Evolutionary conservation across 495 filamentous ascomycete species (phyloP).

Genomic region (Aspergillus saccharolyticus): DNA sequence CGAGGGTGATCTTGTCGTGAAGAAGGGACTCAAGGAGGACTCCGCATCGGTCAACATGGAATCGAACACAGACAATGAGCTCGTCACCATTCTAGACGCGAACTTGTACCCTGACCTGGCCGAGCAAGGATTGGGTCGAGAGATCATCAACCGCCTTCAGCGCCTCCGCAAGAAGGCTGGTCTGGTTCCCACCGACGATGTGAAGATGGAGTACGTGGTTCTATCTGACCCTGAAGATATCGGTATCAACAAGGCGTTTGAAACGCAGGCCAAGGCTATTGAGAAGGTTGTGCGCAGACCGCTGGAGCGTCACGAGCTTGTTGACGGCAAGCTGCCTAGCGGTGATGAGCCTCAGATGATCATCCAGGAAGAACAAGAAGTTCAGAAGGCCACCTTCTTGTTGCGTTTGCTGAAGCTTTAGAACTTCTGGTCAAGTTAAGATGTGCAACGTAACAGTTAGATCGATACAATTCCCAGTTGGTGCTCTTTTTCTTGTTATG

Average conservation of each 20-base stretch:
- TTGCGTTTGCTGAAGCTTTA: slow-evolving; percentile 75
- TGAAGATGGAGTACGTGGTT: slow-evolving; percentile 78
- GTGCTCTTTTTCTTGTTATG: neutral
- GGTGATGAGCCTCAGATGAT: slow-evolving; percentile 60
- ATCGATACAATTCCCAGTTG: slow-evolving; percentile 10
- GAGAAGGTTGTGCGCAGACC: slow-evolving; percentile 77
- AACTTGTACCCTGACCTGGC: slow-evolving; percentile 67
- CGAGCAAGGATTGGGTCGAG: slow-evolving; percentile 70
- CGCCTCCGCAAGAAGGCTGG: slow-evolving; percentile 77
- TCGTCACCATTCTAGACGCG: slow-evolving; percentile 75
- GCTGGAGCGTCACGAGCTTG: slow-evolving; percentile 64
- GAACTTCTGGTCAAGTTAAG: slow-evolving; percentile 13
- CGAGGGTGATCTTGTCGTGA: slow-evolving; percentile 78
- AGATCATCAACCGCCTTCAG: slow-evolving; percentile 81
- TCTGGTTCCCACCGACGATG: slow-evolving; percentile 73
- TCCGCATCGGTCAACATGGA: slow-evolving; percentile 65
- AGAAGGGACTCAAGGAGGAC: slow-evolving; percentile 68
- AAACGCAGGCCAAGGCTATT: slow-evolving; percentile 59
- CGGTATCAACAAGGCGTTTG: slow-evolving; percentile 70
- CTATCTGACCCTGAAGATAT: slow-evolving; percentile 71
- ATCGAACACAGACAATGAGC: slow-evolving; percentile 78
- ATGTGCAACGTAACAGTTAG: slow-evolving; percentile 1
- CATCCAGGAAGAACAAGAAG: slow-evolving; percentile 81
- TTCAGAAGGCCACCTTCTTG: slow-evolving; percentile 81
- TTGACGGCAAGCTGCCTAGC: slow-evolving; percentile 57